Evolutionary conservation across 805 yeast genomes (phyloP).

Genomic region (Schizosaccharomyces osmophilus): DNA sequence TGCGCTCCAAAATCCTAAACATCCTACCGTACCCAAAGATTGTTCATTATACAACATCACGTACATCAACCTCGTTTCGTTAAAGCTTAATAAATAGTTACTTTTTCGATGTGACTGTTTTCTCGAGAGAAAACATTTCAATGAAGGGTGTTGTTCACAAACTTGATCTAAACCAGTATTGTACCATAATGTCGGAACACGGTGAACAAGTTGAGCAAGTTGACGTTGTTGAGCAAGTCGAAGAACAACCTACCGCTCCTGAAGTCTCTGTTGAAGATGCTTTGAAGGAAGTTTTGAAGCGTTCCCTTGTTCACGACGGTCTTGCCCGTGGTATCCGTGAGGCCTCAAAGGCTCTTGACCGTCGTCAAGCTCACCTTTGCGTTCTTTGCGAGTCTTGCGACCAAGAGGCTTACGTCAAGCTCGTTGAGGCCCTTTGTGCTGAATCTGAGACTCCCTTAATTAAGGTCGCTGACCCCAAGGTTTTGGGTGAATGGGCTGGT

Average conservation of each 20-base stretch:
- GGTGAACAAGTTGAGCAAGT: conserved; percentile 28
- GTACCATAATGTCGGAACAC: conserved; percentile 44
- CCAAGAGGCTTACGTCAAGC: conserved; percentile 86
- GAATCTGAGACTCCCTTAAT: conserved; percentile 90
- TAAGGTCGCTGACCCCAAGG: conserved; percentile 98
- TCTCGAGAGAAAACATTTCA: background rate
- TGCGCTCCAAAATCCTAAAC: too few relatives aligned
- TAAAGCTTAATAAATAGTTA: too few relatives aligned
- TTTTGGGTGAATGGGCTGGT: conserved; percentile 99
- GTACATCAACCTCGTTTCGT: too few relatives aligned
- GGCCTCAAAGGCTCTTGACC: conserved; percentile 94
- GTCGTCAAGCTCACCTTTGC: conserved; percentile 88
- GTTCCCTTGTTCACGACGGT: conserved; percentile 95
- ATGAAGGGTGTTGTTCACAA: background rate
- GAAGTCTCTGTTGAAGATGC: conserved; percentile 96
- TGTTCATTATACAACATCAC: too few relatives aligned
- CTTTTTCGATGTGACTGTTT: background rate
- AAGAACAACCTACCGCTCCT: conserved; percentile 52
- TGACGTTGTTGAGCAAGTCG: conserved; percentile 46
- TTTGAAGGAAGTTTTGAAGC: conserved; percentile 91
- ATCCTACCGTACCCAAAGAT: too few relatives aligned
- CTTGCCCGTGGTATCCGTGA: conserved; percentile 99
- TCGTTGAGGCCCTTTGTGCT: conserved; percentile 97
- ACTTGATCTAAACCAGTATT: background rate
- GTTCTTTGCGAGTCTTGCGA: conserved; percentile 96